Base-by-base conservation (phyloP, 345 rosid genomes). In the Euphorbia peplus region DNA sequence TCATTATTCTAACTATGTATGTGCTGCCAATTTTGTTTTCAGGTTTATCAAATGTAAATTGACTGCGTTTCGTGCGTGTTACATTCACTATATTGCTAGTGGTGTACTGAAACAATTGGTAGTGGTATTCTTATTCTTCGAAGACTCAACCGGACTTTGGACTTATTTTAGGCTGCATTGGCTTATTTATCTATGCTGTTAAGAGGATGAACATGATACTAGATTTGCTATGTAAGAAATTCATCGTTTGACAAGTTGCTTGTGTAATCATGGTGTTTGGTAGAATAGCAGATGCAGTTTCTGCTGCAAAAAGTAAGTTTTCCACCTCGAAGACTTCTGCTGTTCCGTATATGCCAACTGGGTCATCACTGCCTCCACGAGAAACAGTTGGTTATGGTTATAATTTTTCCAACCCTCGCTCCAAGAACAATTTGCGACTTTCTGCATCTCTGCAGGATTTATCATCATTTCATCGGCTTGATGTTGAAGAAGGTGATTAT, bases 391-490 rank as follows among this genome's bases (percentile, higher is more conserved):
- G 79, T 67, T 73, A 81, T 67, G 66, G 76, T 1, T 78, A 73
- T 72, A 71, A 72, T 76, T 72, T 78, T 61, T 70, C 72, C 24
- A 81, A 72, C 66, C 75, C 80, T 64, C 87, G 81, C 25, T 72
- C 56, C 14, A 89, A 86, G 79, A 85, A 81, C 61, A 79, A 70
- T 77, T 59, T 95, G 81, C 82, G 92, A 53, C 90, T 80, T 37
- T 87, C 99, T 0, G 80, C 98, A 0, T 95, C 99, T 54, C 97
- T 95, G 42, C 99, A 91, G 73, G 99, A 95, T 72, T 87, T 95
- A 63, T 78, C 99, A 29, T 72, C 87, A 0, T 88, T 86, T 69
- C 72, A 58, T 46, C 81, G 76, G 9, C 70, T 83, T 79, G 87
- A 83, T 83, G 81, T 85, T 4, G 96, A 91, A 70, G 85, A 81